These are phyloP conservation scores for Solanum hybrid DNA, from an alignment of 305 asterid genomes.

Conservation along the genomic window DNA sequence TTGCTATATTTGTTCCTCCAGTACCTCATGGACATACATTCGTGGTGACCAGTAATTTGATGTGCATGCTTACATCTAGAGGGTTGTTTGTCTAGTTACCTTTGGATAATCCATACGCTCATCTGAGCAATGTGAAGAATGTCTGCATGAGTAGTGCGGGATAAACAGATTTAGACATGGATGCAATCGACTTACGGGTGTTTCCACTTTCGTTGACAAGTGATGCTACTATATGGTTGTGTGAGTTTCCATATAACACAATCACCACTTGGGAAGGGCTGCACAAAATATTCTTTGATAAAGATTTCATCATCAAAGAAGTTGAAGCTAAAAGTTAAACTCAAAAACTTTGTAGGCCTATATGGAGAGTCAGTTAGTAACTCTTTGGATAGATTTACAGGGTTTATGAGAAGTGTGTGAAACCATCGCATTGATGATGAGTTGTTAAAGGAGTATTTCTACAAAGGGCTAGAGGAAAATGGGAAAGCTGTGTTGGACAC, in stretches of 20 bases:
- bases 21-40: neutral
- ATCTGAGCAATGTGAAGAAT: neutral
- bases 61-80: neutral
- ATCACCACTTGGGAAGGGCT: neutral
- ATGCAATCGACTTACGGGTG: neutral
- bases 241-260: neutral
- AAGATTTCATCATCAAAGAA: neutral
- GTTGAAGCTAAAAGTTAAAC: neutral
- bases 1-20: neutral
- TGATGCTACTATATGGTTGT: neutral
- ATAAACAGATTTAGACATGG: neutral
- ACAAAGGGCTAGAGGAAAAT: neutral
- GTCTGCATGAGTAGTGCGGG: neutral
- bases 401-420: neutral
- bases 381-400: neutral
- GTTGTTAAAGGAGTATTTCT: neutral
- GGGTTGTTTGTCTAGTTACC: neutral
- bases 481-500: neutral
- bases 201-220: neutral
- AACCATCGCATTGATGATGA: neutral
- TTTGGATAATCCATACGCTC: neutral
- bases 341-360: neutral
- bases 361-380: neutral
- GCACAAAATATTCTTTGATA: neutral
- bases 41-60: neutral